Base-by-base conservation (phyloP, 2,329 filamentous ascomycete species). In the Paecilomyces sp. region DNA sequence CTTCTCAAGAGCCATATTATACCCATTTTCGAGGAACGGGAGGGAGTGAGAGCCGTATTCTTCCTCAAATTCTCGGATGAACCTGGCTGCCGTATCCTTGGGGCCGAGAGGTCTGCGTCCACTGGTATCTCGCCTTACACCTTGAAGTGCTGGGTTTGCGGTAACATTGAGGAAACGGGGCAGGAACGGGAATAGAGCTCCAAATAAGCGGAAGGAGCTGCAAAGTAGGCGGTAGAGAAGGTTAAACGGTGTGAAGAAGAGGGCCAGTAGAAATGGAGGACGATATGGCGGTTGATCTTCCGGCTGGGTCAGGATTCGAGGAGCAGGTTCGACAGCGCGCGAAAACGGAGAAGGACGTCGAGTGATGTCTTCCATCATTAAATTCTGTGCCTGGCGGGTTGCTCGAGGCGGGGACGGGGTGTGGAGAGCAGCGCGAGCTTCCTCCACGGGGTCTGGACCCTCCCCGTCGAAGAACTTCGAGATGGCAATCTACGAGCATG, bases 381-480 rank as follows among this genome's bases (percentile, higher is more conserved):
- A 81, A 62, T 90, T 95, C 69, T 95, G 89, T 65, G 83, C 79
- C 62, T 88, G 85, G 64, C 90, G 82, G 13, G 81, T 78, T 60
- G 85, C 77, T 63, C 84, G 80, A 54, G 85, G 84, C 18, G 88
- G 87, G 47, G 86, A 80, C 33, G 77, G 70, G n/a, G 81, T 76
- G 57, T 82, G 77, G 61, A 87, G 81, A 7, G 83, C 81, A 55
- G 87, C 83, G 56, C 87, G 82, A 60, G 90, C 90, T 77, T 94
- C 91, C 60, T 89, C 88, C 18, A 93, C 79, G 12, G 86, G 88
- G 72, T 96, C 91, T 55, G 91, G 85, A 3, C 88, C 88, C 77
- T 97, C 94, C 66, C 94, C 94, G 70, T 99, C 94, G 73, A 97
- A 99, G 84, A 97, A 97, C 72, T 95, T 95, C 65, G 94, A 86